Percentiles rank a stretch among this genome's conserved stretches.
Evolutionary conservation across 768 basidiomycete genomes (phyloP).

Genomic region (Dacryopinax primogenitus): DNA sequence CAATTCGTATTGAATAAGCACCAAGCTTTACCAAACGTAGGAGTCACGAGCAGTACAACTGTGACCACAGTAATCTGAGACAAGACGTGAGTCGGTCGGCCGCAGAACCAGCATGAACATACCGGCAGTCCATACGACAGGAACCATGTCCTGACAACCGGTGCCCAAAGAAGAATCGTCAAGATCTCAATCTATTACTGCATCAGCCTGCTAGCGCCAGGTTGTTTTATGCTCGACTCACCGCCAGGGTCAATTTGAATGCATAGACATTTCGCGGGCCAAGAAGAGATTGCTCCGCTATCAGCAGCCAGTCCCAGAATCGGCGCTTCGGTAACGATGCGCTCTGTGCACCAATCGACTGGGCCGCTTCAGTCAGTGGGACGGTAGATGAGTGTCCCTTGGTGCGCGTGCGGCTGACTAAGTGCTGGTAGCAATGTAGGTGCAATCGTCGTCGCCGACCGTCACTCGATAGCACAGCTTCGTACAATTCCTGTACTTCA

Average conservation of each 20-base stretch:
- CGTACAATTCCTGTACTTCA: not conserved
- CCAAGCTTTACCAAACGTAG: not conserved
- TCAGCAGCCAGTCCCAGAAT: not conserved
- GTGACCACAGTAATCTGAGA: not conserved
- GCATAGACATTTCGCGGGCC: slow-evolving; percentile 1
- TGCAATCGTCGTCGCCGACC: not conserved
- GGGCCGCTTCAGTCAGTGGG: not conserved
- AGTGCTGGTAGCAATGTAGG: not conserved
- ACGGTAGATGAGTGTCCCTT: not conserved
- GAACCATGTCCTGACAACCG: not conserved
- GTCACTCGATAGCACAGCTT: not conserved
- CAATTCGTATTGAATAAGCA: not conserved
- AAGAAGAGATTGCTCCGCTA: not conserved
- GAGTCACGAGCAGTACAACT: not conserved
- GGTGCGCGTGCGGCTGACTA: not conserved
- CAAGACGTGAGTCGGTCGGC: not conserved
- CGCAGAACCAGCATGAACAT: not conserved
- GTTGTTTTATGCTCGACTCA: not conserved
- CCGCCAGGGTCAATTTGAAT: not conserved
- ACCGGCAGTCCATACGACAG: not conserved
- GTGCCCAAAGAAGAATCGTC: not conserved
- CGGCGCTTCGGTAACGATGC: not conserved
- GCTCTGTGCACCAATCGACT: not conserved
- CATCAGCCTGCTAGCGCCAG: not conserved
- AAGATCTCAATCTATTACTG: not conserved